These are phyloP conservation scores for Solanum raphanifolium DNA, from an alignment of 257 asterid genomes.

Conservation along the genomic window DNA sequence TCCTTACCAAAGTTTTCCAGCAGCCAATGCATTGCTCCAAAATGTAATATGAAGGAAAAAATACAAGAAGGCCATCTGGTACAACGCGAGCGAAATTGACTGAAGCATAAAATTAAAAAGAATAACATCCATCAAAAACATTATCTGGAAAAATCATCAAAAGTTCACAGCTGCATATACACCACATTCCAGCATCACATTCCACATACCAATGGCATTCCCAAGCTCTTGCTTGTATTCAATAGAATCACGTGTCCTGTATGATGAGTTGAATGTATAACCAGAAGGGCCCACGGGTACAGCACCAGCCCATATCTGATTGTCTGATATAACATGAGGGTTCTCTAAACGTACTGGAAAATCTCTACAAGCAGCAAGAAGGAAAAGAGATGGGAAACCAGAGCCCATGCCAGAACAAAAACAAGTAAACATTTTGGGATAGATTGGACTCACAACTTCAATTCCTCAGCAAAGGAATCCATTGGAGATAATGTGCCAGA, in stretches of 20 bases:
- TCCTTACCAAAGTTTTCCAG: conserved; percentile 79
- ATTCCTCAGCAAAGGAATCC: conserved; percentile 95
- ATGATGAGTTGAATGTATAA: conserved; percentile 79
- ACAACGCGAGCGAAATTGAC: conserved; percentile 96
- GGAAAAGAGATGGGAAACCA: conserved; percentile 4
- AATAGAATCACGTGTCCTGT: conserved; percentile 66
- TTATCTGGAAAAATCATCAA: background rate
- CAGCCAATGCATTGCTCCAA: conserved; percentile 78
- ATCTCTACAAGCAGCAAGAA: conserved; percentile 36
- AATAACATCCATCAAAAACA: conserved; percentile 3
- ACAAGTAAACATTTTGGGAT: conserved; percentile 1
- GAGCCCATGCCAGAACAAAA: background rate
- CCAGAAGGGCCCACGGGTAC: conserved; percentile 94
- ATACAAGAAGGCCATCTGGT: conserved; percentile 95
- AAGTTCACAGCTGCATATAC: background rate
- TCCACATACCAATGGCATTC: conserved; percentile 85
- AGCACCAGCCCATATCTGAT: conserved; percentile 94
- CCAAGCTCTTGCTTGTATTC: conserved; percentile 97
- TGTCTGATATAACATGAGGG: conserved; percentile 91
- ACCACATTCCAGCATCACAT: background rate
- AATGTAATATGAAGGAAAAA: conserved; percentile 88
- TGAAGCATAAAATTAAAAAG: conserved; percentile 20
- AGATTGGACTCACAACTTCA: conserved; percentile 58
- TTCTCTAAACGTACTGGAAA: conserved; percentile 95
- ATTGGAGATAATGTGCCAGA: conserved; percentile 98